Evolutionary conservation across 331 rosid genomes (phyloP).

Genomic region (Malus hybrid): DNA sequence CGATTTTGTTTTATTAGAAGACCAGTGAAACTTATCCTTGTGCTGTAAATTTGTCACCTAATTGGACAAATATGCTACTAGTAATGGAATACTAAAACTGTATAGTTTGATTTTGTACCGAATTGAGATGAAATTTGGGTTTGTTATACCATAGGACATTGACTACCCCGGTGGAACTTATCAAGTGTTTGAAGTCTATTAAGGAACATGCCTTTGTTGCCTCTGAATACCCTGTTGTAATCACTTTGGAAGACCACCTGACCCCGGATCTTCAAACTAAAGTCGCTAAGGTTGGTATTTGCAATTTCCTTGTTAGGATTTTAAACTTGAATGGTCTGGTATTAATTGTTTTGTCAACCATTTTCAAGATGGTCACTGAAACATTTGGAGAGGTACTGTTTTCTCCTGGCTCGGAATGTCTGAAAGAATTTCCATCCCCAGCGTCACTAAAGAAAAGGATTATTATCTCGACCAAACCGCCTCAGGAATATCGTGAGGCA

Average conservation of each 20-base stretch:
- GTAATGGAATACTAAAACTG: no score
- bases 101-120: neutral
- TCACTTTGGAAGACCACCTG: constrained; percentile 93
- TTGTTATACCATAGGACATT: constrained; percentile 51
- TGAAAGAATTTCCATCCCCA: constrained; percentile 90
- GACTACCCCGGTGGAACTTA: constrained; percentile 81
- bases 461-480: constrained; percentile 95
- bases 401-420: constrained; percentile 56
- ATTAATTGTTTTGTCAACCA: constrained; percentile 9
- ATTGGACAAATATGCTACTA: no score
- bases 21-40: no score
- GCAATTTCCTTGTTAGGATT: constrained; percentile 17
- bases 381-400: constrained; percentile 77
- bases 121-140: neutral
- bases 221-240: constrained; percentile 93
- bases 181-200: constrained; percentile 74
- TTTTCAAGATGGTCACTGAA: constrained; percentile 59
- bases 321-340: constrained; percentile 16
- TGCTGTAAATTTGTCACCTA: no score
- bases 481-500: constrained; percentile 81
- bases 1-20: no score
- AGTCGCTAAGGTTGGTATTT: constrained; percentile 68
- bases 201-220: constrained; percentile 71
- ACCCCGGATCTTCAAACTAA: constrained; percentile 93
- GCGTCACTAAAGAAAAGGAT: constrained; percentile 67